phyloP scores from a whole-genome alignment of 208 protist genomes.

The Crithidia brevicula region DNA sequence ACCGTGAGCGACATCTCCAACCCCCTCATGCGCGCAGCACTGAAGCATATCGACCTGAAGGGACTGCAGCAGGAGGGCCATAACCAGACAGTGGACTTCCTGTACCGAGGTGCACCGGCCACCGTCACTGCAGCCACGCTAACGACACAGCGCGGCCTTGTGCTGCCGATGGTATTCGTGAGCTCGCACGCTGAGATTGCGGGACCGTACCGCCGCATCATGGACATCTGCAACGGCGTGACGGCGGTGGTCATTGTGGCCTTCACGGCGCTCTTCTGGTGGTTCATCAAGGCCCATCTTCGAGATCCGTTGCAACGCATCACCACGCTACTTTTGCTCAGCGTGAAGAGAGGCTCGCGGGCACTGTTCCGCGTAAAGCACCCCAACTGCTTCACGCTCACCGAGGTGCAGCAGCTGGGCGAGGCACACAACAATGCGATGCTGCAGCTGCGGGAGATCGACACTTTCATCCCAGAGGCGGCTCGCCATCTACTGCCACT shows the following conservation, averaged over 20 bases:
- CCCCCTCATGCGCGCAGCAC: constrained; percentile 38
- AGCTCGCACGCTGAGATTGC: constrained; percentile 7
- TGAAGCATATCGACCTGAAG: constrained; percentile 33
- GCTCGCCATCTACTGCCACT: background rate
- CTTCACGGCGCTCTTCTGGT: constrained; percentile 11
- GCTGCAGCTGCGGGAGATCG: constrained; percentile 20
- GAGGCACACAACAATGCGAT: constrained; percentile 21
- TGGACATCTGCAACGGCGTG: constrained; percentile 20
- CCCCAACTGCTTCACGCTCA: background rate
- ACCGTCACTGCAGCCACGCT: background rate
- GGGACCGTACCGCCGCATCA: constrained; percentile 10
- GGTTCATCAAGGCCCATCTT: constrained; percentile 5
- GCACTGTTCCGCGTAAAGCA: background rate
- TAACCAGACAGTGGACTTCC: constrained; percentile 6
- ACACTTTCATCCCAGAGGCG: constrained; percentile 22
- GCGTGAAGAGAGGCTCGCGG: background rate
- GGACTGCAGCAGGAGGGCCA: constrained; percentile 8
- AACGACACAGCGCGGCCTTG: background rate
- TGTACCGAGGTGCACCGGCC: background rate
- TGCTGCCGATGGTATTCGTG: constrained; percentile 15
- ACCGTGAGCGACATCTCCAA: constrained; percentile 27
- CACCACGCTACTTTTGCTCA: background rate
- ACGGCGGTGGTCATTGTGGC: constrained; percentile 3
- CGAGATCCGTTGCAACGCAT: constrained; percentile 8
- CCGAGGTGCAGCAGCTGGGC: constrained; percentile 10